These are phyloP conservation scores for Pythium graminicola DNA, from an alignment of 352 stramenopile genomes.

Conservation along the genomic window DNA sequence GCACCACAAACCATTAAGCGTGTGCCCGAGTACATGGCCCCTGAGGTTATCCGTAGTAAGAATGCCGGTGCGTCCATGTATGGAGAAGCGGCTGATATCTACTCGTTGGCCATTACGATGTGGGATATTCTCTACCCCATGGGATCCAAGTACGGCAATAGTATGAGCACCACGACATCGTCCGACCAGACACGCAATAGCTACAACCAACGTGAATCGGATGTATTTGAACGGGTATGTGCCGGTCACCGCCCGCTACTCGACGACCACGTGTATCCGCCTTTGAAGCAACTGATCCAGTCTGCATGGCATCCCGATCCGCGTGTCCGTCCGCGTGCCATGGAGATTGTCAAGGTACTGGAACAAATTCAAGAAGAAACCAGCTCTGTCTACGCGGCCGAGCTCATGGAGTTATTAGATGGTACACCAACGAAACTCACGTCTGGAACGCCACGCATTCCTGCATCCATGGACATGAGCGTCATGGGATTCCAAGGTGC, in stretches of 20 bases:
- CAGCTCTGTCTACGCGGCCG: slow-evolving; percentile 14
- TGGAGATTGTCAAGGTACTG: slow-evolving; percentile 24
- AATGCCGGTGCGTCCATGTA: slow-evolving; percentile 52
- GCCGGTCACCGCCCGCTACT: slow-evolving; percentile 25
- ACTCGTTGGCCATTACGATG: slow-evolving; percentile 65
- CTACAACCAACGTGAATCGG: slow-evolving; percentile 20
- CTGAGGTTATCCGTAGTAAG: slow-evolving; percentile 70
- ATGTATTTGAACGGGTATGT: slow-evolving; percentile 28
- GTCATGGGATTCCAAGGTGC: slow-evolving; percentile 23
- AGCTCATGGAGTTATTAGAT: slow-evolving; percentile 17
- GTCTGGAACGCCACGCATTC: background rate
- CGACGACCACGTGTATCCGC: slow-evolving; percentile 12
- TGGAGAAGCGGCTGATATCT: slow-evolving; percentile 64
- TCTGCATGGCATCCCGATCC: slow-evolving; percentile 24
- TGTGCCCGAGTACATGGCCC: slow-evolving; percentile 79
- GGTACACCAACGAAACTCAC: background rate
- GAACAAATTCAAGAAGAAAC: slow-evolving; percentile 26
- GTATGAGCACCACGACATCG: slow-evolving; percentile 3
- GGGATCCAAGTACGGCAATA: slow-evolving; percentile 45
- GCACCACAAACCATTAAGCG: slow-evolving; percentile 41
- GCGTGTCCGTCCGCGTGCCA: slow-evolving; percentile 10
- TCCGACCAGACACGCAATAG: slow-evolving; percentile 46
- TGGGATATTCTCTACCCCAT: slow-evolving; percentile 69
- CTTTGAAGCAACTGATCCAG: slow-evolving; percentile 22
- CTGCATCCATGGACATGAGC: background rate